A percentile compares a stretch with the other conserved stretches of the same genome.
Conservation (phyloP, 2,329 filamentous ascomycete species). For the Claviceps fusiformis region DNA sequence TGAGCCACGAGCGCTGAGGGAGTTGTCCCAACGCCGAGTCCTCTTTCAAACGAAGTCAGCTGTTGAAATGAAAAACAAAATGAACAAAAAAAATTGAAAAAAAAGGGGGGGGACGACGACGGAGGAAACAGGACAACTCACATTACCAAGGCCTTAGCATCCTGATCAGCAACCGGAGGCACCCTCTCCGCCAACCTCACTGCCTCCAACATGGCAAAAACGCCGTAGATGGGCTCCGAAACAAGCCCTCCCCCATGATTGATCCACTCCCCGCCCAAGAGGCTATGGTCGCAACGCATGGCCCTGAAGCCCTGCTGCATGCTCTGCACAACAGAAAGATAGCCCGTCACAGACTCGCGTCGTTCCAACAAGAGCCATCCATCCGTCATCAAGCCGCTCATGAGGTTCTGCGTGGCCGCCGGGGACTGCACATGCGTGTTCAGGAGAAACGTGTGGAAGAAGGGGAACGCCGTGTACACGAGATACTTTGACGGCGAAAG, state of each 20-base stretch:
- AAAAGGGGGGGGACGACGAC: neutral
- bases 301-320: constrained; percentile 57
- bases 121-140: constrained; percentile 28
- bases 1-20: constrained; percentile 77
- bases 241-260: constrained; percentile 39
- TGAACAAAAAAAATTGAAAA: neutral
- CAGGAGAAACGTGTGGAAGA: constrained; percentile 55
- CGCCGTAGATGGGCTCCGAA: constrained; percentile 80
- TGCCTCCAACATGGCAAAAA: constrained; percentile 93
- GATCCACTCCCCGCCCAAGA: constrained; percentile 87
- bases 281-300: constrained; percentile 85
- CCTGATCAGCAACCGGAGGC: constrained; percentile 39
- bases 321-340: constrained; percentile 81
- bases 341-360: constrained; percentile 77
- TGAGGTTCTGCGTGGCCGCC: constrained; percentile 46
- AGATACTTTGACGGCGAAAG: constrained; percentile 57
- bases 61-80: neutral
- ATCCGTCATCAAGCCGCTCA: constrained; percentile 48
- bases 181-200: constrained; percentile 62
- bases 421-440: constrained; percentile 62
- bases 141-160: constrained; percentile 76
- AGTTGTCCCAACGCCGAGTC: constrained; percentile 83
- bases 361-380: constrained; percentile 70
- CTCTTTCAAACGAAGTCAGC: constrained; percentile 35
- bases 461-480: constrained; percentile 53